Base-by-base conservation (phyloP, 352 stramenopile genomes). In the Globisporangium polare region DNA sequence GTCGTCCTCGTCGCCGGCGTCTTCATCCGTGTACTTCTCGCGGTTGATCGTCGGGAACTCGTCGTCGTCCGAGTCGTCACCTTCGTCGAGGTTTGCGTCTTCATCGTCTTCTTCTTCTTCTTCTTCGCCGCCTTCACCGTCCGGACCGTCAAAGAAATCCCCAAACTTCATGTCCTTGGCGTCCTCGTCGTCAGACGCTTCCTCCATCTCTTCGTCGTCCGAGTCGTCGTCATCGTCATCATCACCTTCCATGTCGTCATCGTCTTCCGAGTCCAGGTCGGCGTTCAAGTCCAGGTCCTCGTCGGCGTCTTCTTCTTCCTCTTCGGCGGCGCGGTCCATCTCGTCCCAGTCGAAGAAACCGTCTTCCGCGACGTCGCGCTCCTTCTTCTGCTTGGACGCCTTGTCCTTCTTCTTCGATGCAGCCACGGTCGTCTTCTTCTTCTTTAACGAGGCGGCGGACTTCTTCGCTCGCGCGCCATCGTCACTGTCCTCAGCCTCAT, bases 341-440 rank as follows among this genome's bases (percentile, higher is more conserved):
- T 94, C 85, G 29, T 92, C 85, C 85, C 85, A 94, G 57, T 94
- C 80, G 42, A 94, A 94, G 65, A 94, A 94, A 0, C 82, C 82
- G 41, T 92, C 85, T 63, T 92, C 82, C 2, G 76, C 75, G 17
- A 89, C 78, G 67, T 94, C 84, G 31, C 78, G 75, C 52, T 66
- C 52, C 62, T 81, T 87, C 71, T 88, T 90, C 22, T 46, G 78
- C 10, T 70, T 69, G 26, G 39, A 31, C 17, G 24, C 18, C 39
- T 39, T 53, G 18, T 15, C 46, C 35, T 56, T 66, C 46, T 58
- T 61, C 43, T 71, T 78, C 53, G 20, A 50, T 20, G 49, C 17
- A 35, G n/a, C 13, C 37, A 43, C 37, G 1, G 41, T 46, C 5
- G 41, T 46, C 5, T 22, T 22, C 41, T 45, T 45, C 39, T 46